Evolutionary conservation across 768 basidiomycete species (phyloP), one percentile per base, ranked within the genome.

Genomic region (Russula foetens): DNA sequence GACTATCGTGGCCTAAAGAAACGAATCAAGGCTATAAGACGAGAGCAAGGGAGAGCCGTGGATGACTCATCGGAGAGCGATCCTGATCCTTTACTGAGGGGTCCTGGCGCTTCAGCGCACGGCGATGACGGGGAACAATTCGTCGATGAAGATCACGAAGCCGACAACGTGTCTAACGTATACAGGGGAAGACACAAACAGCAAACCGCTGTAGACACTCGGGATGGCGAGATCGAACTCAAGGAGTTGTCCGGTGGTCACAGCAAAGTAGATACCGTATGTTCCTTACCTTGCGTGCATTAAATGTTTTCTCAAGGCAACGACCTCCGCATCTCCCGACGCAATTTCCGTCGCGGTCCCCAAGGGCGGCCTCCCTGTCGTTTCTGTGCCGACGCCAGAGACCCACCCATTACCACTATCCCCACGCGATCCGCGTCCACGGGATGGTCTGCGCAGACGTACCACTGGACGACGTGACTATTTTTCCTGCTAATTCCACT

Each of bases 1-100:
- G 65, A 66, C 28, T 66, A 66, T 50, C 63, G 56, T 15, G 53
- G 59, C 24, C 59, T 66, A 14, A 64, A 66, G 53, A 64, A 64
- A 31, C 56, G 59, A 33, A 66, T 66, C 14, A 31, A 28, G 7
- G 59, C 41, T 21, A 53, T 64, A 31, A 56, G 53, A 50, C 53
- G 45, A 28, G 55, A 24, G 7, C 33, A 57, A 23, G 59, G 48
- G 24, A 41, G n/a, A n/a, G 12, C 24, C 26, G 21, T 24, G 4
- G 12, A 43, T 12, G 0, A 48, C 17, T 53, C 45, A 58, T 53
- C 51, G 4, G 60, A 57, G 17, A 53, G 50, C 38, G 60, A 58
- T 6, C 45, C 28, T 14, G 56, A 53, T 41, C 2, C 23, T 12
- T 12, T 17, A 4, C 51, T 31, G 19, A 28, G 23, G 8, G 21